A percentile compares a stretch with the other conserved stretches of the same genome.
Conservation (phyloP, 78 protist species). For the Speleostelium caveatum region DNA sequence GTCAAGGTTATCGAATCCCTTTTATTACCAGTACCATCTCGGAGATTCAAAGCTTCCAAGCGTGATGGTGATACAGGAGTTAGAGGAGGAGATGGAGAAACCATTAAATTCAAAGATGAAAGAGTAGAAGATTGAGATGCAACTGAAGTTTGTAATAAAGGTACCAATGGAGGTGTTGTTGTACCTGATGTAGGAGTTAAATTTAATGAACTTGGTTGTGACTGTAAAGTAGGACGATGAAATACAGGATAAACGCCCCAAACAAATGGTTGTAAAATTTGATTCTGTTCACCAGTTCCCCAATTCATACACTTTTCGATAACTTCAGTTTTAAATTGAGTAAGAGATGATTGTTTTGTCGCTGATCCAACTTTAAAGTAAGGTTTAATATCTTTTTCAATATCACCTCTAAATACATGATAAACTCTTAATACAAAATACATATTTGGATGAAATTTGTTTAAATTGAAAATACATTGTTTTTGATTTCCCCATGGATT, state of each 20-base stretch:
- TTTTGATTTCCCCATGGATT: constrained; percentile 50
- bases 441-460: constrained; percentile 75
- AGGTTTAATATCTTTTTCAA: constrained; percentile 68
- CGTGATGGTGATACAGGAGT: no score
- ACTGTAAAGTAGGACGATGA: constrained; percentile 46
- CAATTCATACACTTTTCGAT: constrained; percentile 47
- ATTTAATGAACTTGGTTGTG: constrained; percentile 24
- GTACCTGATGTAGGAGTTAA: no score
- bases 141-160: no score
- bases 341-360: constrained; percentile 11
- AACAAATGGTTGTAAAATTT: constrained; percentile 67
- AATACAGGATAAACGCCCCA: constrained; percentile 77
- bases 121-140: no score
- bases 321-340: constrained; percentile 60
- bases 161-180: no score
- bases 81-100: no score
- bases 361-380: constrained; percentile 45
- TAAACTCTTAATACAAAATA: constrained; percentile 58
- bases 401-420: constrained; percentile 76
- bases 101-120: no score
- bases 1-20: no score
- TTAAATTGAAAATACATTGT: constrained; percentile 48
- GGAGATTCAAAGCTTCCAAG: no score
- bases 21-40: no score
- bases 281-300: constrained; percentile 38